A percentile compares a stretch with the other conserved stretches of the same genome.
Conservation (phyloP, 345 rosid species). For the Murraya paniculata region DNA sequence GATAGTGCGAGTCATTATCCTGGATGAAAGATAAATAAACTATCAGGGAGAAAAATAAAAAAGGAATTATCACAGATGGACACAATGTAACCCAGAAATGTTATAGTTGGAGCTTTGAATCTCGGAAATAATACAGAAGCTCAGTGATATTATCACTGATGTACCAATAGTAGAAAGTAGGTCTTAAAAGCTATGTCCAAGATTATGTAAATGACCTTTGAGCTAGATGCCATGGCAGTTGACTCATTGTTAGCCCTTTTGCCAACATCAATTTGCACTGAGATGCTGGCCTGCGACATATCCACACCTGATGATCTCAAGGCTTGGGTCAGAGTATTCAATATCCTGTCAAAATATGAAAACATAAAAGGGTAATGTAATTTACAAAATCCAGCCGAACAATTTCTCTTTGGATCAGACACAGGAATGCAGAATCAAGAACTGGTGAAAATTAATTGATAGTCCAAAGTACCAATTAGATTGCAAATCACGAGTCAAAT, state of each 20-base stretch:
- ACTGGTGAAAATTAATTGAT: neutral
- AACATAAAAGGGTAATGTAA: conserved; percentile 5
- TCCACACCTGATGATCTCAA: conserved; percentile 71
- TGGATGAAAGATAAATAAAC: conserved; percentile 13
- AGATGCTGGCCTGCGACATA: conserved; percentile 54
- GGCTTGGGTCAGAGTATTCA: conserved; percentile 48
- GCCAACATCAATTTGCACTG: conserved; percentile 63
- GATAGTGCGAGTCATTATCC: conserved; percentile 34
- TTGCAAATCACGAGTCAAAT: neutral
- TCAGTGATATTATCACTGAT: neutral
- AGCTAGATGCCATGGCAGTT: conserved; percentile 27
- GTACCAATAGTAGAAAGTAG: neutral
- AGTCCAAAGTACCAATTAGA: neutral
- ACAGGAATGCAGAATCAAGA: neutral
- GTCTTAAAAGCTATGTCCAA: neutral
- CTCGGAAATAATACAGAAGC: neutral
- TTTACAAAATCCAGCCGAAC: conserved; percentile 3
- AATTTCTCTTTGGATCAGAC: neutral
- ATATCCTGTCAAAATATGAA: conserved; percentile 46
- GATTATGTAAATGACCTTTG: conserved; percentile 40
- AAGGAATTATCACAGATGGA: neutral
- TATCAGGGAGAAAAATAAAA: neutral
- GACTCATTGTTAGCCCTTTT: conserved; percentile 34
- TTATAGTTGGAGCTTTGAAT: neutral
- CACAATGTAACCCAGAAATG: neutral